Percentiles rank a stretch among this genome's conserved stretches.
phyloP scores from a whole-genome alignment of 495 filamentous ascomycete genomes.

The Penicillium coffeae region DNA sequence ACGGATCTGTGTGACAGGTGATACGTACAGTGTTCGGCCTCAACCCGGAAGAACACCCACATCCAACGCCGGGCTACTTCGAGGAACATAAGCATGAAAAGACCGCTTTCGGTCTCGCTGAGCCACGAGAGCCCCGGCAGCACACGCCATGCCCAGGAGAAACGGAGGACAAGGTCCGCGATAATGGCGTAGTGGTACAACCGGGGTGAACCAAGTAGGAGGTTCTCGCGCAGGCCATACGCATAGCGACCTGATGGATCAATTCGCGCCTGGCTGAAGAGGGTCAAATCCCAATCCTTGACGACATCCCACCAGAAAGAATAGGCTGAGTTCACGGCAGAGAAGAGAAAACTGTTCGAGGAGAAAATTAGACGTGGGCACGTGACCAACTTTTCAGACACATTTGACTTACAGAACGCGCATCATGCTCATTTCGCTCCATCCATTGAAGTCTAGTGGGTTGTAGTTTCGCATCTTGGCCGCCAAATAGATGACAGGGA shows the following conservation, averaged over 20 bases:
- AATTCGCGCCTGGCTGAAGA: conserved; percentile 57
- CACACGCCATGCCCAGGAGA: conserved; percentile 86
- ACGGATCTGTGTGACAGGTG: background rate
- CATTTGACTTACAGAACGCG: conserved; percentile 46
- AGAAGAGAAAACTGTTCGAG: conserved; percentile 53
- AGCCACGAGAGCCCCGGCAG: conserved; percentile 74
- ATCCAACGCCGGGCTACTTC: conserved; percentile 89
- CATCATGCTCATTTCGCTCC: conserved; percentile 54
- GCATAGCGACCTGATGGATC: conserved; percentile 54
- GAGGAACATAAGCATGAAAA: conserved; percentile 82
- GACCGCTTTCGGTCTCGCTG: conserved; percentile 75
- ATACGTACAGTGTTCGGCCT: conserved; percentile 79
- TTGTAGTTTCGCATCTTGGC: conserved; percentile 68
- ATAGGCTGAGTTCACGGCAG: conserved; percentile 78
- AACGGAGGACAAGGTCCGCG: conserved; percentile 76
- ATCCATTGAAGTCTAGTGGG: conserved; percentile 47
- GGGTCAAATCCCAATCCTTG: conserved; percentile 91
- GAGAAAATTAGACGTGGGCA: background rate
- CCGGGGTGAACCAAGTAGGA: conserved; percentile 62
- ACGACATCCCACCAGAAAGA: conserved; percentile 98
- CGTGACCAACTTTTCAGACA: background rate
- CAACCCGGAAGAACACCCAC: conserved; percentile 93
- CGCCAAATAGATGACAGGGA: conserved; percentile 81
- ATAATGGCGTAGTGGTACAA: conserved; percentile 80
- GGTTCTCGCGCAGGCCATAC: conserved; percentile 70